Evolutionary conservation across 1,284 basidiomycete genomes (phyloP).

Genomic region (Sporisorium exsertum): DNA sequence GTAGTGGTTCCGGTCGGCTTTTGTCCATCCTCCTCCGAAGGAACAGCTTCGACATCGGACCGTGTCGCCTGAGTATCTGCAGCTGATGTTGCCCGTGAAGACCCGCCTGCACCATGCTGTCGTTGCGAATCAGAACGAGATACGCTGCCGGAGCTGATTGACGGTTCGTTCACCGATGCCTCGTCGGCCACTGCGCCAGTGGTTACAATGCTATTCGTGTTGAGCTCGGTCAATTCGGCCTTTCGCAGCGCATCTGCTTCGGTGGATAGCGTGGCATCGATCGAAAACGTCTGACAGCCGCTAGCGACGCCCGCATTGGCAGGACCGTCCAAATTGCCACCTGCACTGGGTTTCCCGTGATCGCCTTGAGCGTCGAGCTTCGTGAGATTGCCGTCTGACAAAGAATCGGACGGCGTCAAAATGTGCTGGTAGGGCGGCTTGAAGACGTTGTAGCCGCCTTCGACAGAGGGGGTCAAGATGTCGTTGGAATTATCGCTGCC

Average conservation of each 20-base stretch:
- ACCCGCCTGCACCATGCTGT: conserved; percentile 28
- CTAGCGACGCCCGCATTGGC: background rate
- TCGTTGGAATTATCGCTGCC: conserved; percentile 41
- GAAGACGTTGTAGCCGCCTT: conserved; percentile 64
- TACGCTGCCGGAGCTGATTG: conserved; percentile 26
- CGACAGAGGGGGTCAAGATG: conserved; percentile 59
- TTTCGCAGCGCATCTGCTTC: conserved; percentile 44
- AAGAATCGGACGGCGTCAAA: conserved; percentile 18
- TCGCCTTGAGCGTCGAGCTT: background rate
- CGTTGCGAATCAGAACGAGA: conserved; percentile 38
- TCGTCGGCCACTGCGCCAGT: background rate
- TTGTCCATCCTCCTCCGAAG: background rate
- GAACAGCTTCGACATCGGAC: conserved; percentile 9
- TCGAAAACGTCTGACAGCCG: conserved; percentile 33
- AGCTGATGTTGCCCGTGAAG: conserved; percentile 25
- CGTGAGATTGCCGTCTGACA: background rate
- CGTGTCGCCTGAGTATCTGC: conserved; percentile 24
- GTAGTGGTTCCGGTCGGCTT: background rate
- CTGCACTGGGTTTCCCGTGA: background rate
- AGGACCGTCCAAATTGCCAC: background rate
- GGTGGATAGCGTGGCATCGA: conserved; percentile 31
- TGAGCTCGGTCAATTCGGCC: conserved; percentile 27
- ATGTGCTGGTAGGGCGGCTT: conserved; percentile 60
- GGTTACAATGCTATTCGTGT: background rate
- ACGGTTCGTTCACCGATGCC: conserved; percentile 2